phyloP scores from a whole-genome alignment of 2,329 filamentous ascomycete genomes.

The Alternaria panax region DNA sequence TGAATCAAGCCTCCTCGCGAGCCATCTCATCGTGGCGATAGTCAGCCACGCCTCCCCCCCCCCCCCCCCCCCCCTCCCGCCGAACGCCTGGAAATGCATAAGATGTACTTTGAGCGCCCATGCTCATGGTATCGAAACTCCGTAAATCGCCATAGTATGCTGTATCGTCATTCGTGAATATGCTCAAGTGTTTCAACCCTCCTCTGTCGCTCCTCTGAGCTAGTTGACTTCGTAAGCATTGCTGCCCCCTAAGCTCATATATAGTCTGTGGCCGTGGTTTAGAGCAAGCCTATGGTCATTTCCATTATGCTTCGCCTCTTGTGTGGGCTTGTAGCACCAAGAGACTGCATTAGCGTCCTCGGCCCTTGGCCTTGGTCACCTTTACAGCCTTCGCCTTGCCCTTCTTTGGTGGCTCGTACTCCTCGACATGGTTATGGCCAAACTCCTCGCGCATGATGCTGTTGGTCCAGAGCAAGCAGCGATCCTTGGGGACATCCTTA shows the following conservation, averaged over 20 bases:
- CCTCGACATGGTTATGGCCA: conserved; percentile 67
- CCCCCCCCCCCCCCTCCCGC: neutral
- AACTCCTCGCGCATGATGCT: conserved; percentile 64
- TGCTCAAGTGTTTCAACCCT: neutral
- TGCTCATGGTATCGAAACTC: conserved; percentile 33
- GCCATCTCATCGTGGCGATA: conserved; percentile 3
- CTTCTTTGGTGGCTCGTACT: conserved; percentile 57
- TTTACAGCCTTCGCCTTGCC: conserved; percentile 52
- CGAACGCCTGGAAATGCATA: conserved; percentile 28
- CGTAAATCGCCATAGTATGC: conserved; percentile 25
- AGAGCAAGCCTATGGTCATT: neutral
- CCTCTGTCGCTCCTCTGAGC: neutral
- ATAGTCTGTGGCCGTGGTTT: neutral
- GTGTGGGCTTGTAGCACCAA: conserved; percentile 1
- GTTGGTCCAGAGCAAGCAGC: conserved; percentile 73
- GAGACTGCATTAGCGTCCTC: conserved; percentile 27
- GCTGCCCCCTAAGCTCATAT: neutral
- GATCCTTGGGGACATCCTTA: conserved; percentile 58
- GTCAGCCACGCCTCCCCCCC: neutral
- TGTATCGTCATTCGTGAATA: conserved; percentile 29
- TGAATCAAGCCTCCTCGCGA: conserved; percentile 1
- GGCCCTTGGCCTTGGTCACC: conserved; percentile 36
- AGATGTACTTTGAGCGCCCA: conserved; percentile 14
- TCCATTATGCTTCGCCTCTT: conserved; percentile 3
- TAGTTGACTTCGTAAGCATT: neutral